phyloP scores from a whole-genome alignment of 306 rosid species.

The Ceratonia siliqua region DNA sequence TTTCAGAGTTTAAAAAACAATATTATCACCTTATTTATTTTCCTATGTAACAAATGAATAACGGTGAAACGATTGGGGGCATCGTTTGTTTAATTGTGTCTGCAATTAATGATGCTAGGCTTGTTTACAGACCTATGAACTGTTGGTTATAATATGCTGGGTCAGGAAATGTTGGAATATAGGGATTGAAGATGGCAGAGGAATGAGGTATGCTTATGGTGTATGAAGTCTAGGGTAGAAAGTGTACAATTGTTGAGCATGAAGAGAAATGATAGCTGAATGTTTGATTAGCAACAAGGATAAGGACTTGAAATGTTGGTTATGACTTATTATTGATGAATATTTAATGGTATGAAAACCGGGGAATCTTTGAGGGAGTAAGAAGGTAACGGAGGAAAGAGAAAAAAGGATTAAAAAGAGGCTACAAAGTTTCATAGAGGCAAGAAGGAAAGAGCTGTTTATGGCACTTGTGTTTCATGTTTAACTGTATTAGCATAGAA shows the following conservation, averaged over 20 bases:
- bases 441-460: neutral
- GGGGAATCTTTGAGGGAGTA: neutral
- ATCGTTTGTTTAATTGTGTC: neutral
- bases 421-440: neutral
- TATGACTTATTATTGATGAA: neutral
- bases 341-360: conserved; percentile 19
- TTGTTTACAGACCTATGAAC: neutral
- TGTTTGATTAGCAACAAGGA: conserved; percentile 17
- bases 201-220: neutral
- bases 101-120: neutral
- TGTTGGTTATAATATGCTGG: neutral
- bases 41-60: neutral
- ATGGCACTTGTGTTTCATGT: neutral
- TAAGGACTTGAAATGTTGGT: conserved; percentile 22
- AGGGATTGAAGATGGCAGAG: conserved; percentile 1
- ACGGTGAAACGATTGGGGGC: neutral
- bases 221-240: conserved; percentile 7
- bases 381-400: neutral
- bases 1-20: neutral
- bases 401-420: neutral
- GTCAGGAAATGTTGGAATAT: conserved; percentile 1
- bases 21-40: neutral
- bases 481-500: conserved; percentile 1
- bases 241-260: neutral
- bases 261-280: neutral